Evolutionary conservation across 1,284 basidiomycete genomes (phyloP), one percentile per base, ranked within the genome.

Genomic region (Malassezia slooffiae): DNA sequence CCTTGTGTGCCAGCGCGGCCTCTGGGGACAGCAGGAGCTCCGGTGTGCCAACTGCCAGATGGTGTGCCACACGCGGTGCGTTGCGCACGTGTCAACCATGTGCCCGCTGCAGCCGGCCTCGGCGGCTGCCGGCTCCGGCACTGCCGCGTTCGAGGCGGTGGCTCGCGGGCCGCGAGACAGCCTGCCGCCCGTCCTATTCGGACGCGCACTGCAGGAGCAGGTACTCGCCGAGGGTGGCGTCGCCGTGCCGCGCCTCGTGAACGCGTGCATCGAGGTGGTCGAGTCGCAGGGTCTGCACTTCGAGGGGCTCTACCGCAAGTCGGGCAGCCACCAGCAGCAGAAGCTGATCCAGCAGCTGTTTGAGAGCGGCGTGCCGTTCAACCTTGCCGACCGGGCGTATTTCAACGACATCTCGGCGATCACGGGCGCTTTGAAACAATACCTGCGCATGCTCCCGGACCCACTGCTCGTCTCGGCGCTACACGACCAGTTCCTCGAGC

Each of bases 371-470:
- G 81, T 90, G 62, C 74, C 83, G 1, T 96, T 97, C 68, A 85
- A 97, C 67, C 77, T 97, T 32, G 75, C 77, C 42, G 86, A 97
- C 68, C 73, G 76, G 5, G 84, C 96, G 57, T 76, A 80, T 26
- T 97, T 95, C 76, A 95, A 93, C 73, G 93, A 99, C 70, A 86
- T 97, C 43, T 89, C 85, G 67, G 88, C 87, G 47, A 81, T 96
- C 58, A 97, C 93, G 0, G 91, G 88, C 16, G 90, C 93, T 29
- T 76, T 97, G 60, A 97, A 99, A 76, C 86, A 83, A 31, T 97
- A 96, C 73, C 88, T 99, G 78, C 80, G 91, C 34, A 77, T 80
- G 34, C 73, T 99, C 27, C 91, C 91, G 2, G 78, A 83, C 46
- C 93, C 93, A 2, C 74, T 99, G 29, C 74, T 96, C 51, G 95